Base-by-base conservation (phyloP, 768 basidiomycete genomes). In the Leccinum boreale region DNA sequence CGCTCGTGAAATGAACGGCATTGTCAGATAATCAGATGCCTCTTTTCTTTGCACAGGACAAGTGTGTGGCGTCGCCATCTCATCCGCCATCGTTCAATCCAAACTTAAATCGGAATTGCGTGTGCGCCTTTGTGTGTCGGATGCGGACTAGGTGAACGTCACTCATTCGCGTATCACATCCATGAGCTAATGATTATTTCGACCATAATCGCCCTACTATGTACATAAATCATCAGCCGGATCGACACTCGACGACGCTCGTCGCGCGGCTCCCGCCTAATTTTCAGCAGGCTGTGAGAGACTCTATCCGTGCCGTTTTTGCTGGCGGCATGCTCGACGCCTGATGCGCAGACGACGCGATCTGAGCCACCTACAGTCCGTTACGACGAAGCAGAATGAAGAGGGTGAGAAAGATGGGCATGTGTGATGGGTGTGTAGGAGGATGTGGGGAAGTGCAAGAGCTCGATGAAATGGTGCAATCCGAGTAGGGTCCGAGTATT, bases 61-160 rank as follows among this genome's bases (percentile, higher is more conserved):
- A 73, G 85, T 86, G 0, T 74, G 73, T 23, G 85, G 85, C 15
- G 81, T 86, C 8, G 83, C 83, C 1, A 70, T 82, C n/a, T 79
- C 83, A 0, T 79, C 83, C 0, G 84, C 85, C 3, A 62, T 85
- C 17, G 85, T 86, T 72, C 84, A 86, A 60, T 78, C 75, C 15
- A 71, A 72, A 46, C 77, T 86, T 39, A 74, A 75, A 33, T 57
- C 53, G 4, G 80, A 83, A 59, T 71, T 86, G 12, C 73, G 66
- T 24, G 67, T 71, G 28, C 75, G 81, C 3, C 79, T 86, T 50
- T 72, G 73, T 1, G 69, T 69, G 1, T 74, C 75, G 4, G 75
- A 75, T 56, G 73, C 81, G 2, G 76, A 77, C 5, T 73, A 81
- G 67, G 85, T 79, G 29, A 26, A 58, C 66, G 8, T 26, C 23